phyloP scores from a whole-genome alignment of 2,329 filamentous ascomycete species.

The Fusarium luffae region DNA sequence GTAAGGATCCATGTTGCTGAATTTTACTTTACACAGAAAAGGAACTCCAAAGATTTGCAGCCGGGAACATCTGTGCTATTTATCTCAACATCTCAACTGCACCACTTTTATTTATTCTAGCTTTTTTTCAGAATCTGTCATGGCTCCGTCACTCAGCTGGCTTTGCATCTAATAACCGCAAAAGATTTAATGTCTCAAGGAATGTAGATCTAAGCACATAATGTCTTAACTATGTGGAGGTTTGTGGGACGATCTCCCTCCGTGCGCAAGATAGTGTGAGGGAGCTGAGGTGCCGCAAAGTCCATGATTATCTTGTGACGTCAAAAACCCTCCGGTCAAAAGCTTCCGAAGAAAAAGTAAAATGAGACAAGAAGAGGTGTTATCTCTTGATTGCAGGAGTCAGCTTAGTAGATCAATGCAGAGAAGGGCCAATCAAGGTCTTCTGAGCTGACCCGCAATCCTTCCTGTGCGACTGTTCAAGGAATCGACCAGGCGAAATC shows the following conservation, averaged over 20 bases:
- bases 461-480: background rate
- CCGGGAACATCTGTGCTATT: background rate
- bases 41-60: no score
- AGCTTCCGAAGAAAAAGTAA: background rate
- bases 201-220: background rate
- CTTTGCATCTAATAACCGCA: rapidly evolving
- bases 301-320: background rate
- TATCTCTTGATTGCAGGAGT: no score
- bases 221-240: background rate
- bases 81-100: rapidly evolving
- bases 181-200: background rate
- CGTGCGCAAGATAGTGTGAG: background rate
- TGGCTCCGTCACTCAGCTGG: background rate
- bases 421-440: background rate
- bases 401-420: background rate
- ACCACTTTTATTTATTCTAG: background rate
- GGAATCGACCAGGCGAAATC: no score
- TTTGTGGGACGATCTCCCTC: background rate
- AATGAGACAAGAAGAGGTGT: background rate
- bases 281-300: background rate
- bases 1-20: background rate
- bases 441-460: background rate
- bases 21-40: background rate
- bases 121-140: rapidly evolving
- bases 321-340: background rate